Evolutionary conservation across 1,284 basidiomycete species (phyloP).

Genomic region (Grifola frondosa): DNA sequence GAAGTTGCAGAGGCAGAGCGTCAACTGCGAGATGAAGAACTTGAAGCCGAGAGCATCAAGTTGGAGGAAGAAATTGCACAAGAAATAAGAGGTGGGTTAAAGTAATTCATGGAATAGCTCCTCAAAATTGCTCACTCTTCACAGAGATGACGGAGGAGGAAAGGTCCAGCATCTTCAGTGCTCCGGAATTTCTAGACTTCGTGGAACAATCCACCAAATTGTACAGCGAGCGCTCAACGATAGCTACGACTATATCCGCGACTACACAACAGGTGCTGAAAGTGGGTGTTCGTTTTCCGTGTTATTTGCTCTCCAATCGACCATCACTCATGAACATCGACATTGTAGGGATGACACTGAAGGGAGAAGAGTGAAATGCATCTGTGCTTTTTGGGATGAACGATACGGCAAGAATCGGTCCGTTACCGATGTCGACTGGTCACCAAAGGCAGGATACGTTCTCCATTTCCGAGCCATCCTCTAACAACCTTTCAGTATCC

Average conservation of each 20-base stretch:
- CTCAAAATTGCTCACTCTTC: constrained; percentile 4
- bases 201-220: constrained; percentile 95
- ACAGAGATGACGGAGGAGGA: constrained; percentile 86
- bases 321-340: too few species aligned
- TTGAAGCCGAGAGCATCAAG: constrained; percentile 77
- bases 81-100: constrained; percentile 67
- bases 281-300: too few species aligned
- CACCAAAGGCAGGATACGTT: constrained; percentile 69
- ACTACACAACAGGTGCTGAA: constrained; percentile 87
- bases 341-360: constrained; percentile 80
- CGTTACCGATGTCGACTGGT: constrained; percentile 97
- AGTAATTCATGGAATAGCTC: not conserved
- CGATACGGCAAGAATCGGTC: constrained; percentile 88
- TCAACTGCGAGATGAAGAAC: constrained; percentile 71
- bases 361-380: constrained; percentile 81
- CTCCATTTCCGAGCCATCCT: not conserved
- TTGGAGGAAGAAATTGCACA: constrained; percentile 81
- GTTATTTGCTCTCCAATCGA: too few species aligned
- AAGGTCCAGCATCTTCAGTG: constrained; percentile 74
- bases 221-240: constrained; percentile 96
- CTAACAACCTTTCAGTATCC: constrained; percentile 66
- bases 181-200: constrained; percentile 90
- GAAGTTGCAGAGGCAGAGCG: constrained; percentile 65
- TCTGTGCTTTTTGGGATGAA: constrained; percentile 90
- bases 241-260: constrained; percentile 93